Evolutionary conservation across 345 rosid species (phyloP), one percentile per base, ranked within the genome.

Genomic region (Chamaenerion angustifolium): DNA sequence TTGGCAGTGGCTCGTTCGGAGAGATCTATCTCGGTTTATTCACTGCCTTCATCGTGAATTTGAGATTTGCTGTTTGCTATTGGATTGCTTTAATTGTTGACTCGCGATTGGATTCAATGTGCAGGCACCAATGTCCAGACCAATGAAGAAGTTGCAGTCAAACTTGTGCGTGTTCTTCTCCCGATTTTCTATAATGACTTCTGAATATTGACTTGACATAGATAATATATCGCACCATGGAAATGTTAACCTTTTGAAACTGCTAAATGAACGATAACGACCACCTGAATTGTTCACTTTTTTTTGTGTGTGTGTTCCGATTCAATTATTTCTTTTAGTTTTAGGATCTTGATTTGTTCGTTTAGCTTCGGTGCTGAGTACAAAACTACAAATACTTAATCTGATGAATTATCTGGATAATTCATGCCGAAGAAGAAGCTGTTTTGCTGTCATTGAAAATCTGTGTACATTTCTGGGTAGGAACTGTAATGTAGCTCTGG

Each of bases 1-100:
- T 90, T 71, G 98, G 98, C 17, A 82, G 96, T 61, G 98, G 98
- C 43, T 90, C 98, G 0, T 90, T 90, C 60, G 98, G 98, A 27
- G 96, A 90, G 85, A 86, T 90, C 83, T 80, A 81, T 74, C 93
- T 81, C 16, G 98, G 98, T 87, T 62, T 37, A 82, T 67, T 25
- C 58, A 9, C 3, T 48, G 15, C 8, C 12, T 27, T 49, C 10
- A 5, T 49, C 19, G 43, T 8, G 12, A 13, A 7, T 16, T 13
- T n/a, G 8, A 31, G 37, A 12, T 11, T 23, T 42, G 16, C 25
- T 25, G n/a, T 14, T 62, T 58, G 12, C 43, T 60, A 16, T 23
- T 16, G 45, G 8, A 14, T 1, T 16, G 42, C 43, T 63, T 48
- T 12, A 31, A 18, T 64, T 16, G 56, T 60, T 49, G 63, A 43